Conservation (phyloP, 2,329 filamentous ascomycete genomes). For the Magnaporthiopsis rhizophila region DNA sequence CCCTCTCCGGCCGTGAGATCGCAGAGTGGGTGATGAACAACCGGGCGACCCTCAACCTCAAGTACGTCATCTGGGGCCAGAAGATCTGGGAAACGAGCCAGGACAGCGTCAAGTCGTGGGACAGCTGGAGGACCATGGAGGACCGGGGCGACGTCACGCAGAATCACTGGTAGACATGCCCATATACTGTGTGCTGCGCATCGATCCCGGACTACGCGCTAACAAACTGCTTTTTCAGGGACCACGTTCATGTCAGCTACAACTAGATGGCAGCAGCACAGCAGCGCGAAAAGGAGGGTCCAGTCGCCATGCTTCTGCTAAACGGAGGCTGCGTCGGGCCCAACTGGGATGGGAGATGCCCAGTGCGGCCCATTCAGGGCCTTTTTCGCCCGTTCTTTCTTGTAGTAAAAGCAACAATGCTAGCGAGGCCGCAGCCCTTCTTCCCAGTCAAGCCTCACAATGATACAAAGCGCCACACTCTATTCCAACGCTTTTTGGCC, state of each 20-base stretch:
- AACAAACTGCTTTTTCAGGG: not conserved
- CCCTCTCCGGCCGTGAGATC: constrained; percentile 31
- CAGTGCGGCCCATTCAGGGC: no score
- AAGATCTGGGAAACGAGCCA: constrained; percentile 33
- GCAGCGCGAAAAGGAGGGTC: no score
- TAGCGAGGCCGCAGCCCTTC: no score
- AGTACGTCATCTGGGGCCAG: constrained; percentile 44
- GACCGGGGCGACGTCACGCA: constrained; percentile 30
- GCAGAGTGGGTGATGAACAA: constrained; percentile 43
- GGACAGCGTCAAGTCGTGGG: constrained; percentile 30
- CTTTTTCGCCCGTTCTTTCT: no score
- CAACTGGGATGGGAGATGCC: no score
- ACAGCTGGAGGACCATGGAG: constrained; percentile 33
- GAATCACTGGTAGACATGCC: constrained; percentile 32
- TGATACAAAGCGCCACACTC: no score
- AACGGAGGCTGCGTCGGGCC: no score
- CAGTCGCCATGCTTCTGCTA: no score
- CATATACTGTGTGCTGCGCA: not conserved
- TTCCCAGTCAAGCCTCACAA: no score
- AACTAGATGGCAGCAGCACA: not conserved
- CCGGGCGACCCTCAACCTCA: constrained; percentile 29
- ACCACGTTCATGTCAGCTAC: constrained; percentile 6
- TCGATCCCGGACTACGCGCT: not conserved
- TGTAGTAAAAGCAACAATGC: no score
- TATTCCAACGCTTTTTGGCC: no score